Conservation (phyloP, 2,329 filamentous ascomycete species). For the Nemania bipapillata region DNA sequence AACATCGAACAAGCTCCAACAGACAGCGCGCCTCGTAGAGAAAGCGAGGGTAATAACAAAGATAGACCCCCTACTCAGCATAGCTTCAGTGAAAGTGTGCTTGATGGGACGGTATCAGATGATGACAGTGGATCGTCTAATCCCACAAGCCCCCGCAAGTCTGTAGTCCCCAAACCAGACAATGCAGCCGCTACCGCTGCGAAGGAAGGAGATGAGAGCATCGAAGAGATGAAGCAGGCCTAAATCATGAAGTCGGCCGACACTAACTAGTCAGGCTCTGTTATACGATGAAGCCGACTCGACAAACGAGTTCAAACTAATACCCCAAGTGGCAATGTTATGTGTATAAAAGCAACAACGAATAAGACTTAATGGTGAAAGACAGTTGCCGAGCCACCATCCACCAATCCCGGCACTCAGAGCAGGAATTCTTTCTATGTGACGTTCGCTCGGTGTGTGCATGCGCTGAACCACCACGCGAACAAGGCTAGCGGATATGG, state of each 20-base stretch:
- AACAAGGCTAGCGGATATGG: neutral
- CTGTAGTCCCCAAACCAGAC: conserved; percentile 23
- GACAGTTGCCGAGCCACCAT: neutral
- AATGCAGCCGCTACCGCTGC: conserved; percentile 1
- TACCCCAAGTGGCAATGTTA: neutral
- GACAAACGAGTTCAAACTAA: conserved; percentile 18
- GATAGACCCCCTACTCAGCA: conserved; percentile 54
- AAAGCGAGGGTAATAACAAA: conserved; percentile 43
- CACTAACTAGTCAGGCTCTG: neutral
- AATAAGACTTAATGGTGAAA: neutral
- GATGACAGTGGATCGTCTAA: conserved; percentile 44
- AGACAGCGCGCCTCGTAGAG: conserved; percentile 38
- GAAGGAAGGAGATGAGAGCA: conserved; percentile 7
- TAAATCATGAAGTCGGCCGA: neutral
- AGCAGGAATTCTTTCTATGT: neutral
- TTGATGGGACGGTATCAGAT: conserved; percentile 53
- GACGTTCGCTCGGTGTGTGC: neutral
- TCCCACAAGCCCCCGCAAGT: conserved; percentile 43
- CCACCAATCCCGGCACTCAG: neutral
- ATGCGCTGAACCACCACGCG: neutral
- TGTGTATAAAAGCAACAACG: neutral
- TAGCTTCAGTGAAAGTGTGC: conserved; percentile 60
- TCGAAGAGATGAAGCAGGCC: conserved; percentile 3
- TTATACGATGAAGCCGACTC: conserved; percentile 4
- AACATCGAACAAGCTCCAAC: conserved; percentile 51